A percentile compares a stretch with the other conserved stretches of the same genome.
phyloP scores from a whole-genome alignment of 176 grass and related monocot species.

The Musa schizocarpa region DNA sequence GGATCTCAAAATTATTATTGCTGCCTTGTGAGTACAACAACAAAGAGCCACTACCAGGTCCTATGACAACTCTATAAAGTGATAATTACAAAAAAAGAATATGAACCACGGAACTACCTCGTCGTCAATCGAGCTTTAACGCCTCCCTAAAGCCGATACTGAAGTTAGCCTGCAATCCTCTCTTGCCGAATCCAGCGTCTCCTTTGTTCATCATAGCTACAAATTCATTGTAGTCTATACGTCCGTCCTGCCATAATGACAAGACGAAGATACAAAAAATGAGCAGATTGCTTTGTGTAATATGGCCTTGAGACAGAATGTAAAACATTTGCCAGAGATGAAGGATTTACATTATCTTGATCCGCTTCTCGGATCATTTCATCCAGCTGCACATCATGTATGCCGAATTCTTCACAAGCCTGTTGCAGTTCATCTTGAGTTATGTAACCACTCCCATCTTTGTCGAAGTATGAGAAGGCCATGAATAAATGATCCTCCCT shows the following conservation, averaged over 20 bases:
- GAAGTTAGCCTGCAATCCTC: conserved; percentile 58
- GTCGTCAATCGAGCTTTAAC: conserved; percentile 31
- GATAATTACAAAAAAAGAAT: conserved; percentile 9
- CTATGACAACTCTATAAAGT: neutral
- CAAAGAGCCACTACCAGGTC: neutral
- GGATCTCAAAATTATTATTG: neutral
- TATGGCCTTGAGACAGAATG: neutral
- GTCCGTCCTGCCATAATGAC: conserved; percentile 52
- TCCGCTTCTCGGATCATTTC: conserved; percentile 82
- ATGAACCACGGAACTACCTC: neutral
- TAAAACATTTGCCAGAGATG: no score
- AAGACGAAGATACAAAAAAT: neutral
- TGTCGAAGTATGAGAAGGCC: conserved; percentile 94
- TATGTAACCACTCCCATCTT: conserved; percentile 90
- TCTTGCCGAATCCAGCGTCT: conserved; percentile 50
- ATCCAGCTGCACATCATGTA: conserved; percentile 56
- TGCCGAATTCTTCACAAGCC: conserved; percentile 81
- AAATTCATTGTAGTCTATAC: conserved; percentile 93
- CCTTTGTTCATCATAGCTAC: conserved; percentile 96
- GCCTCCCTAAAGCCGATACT: conserved; percentile 74
- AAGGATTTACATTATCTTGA: conserved; percentile 62
- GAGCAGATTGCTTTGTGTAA: neutral
- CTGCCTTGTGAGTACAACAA: no score
- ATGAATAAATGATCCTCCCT: conserved; percentile 81
- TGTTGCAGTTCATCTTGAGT: conserved; percentile 90